Conservation (phyloP, 148 eudicot species). For the Amaranthus hypochondriacus region DNA sequence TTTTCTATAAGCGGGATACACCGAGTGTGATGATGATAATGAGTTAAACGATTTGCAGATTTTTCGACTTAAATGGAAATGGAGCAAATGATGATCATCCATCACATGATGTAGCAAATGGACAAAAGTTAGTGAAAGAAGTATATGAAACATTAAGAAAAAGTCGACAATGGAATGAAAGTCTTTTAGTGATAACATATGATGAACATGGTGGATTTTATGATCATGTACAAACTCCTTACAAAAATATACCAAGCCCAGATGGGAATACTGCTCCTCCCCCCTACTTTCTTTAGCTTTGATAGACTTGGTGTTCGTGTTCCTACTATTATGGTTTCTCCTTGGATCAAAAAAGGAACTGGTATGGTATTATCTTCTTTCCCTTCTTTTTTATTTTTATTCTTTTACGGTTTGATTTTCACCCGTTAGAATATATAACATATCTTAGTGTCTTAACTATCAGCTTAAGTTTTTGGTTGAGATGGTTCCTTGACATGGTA, state of each 20-base stretch:
- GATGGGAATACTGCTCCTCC: slow-evolving; percentile 87
- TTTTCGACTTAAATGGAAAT: slow-evolving; percentile 54
- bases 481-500: too few relatives aligned
- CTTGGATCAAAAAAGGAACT: slow-evolving; percentile 89
- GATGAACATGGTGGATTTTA: slow-evolving; percentile 96
- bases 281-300: slow-evolving; percentile 78
- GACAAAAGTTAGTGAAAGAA: slow-evolving; percentile 84
- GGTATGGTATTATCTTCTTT: slow-evolving; percentile 29
- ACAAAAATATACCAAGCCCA: slow-evolving; percentile 67
- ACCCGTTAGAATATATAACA: too few relatives aligned
- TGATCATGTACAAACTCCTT: slow-evolving; percentile 90
- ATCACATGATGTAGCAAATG: slow-evolving; percentile 88
- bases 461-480: too few relatives aligned
- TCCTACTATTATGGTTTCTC: slow-evolving; percentile 91
- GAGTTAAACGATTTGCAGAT: slow-evolving; percentile 23
- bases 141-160: slow-evolving; percentile 75
- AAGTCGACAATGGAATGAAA: slow-evolving; percentile 90
- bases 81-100: slow-evolving; percentile 94
- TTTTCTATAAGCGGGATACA: too few relatives aligned
- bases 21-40: too few relatives aligned
- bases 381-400: background rate
- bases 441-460: too few relatives aligned
- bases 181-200: slow-evolving; percentile 67
- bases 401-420: background rate
- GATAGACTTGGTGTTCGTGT: slow-evolving; percentile 93